Base-by-base conservation (phyloP, 768 basidiomycete genomes). In the Kwoniella sp. region DNA sequence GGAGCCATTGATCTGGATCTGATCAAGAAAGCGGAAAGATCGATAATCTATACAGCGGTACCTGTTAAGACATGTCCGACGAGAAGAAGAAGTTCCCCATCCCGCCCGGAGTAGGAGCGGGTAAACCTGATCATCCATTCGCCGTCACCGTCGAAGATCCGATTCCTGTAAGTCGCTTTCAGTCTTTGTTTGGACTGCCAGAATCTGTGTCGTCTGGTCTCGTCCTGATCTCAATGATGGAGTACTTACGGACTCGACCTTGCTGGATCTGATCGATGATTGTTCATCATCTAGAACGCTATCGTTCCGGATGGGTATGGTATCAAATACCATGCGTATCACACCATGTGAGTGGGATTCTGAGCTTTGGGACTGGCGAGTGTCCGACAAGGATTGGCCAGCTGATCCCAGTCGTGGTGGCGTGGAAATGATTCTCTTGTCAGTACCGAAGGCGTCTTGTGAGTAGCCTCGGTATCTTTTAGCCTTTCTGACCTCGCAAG, bases 291-390 rank as follows among this genome's bases (percentile, higher is more conserved):
- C 28, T 28, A 77, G 73, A 78, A 78, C 45, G 72, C 76, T 1
- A 75, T 78, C 48, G 71, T 78, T 4, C 76, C 76, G 11, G 76
- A 78, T 55, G 74, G 76, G 2, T 78, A 78, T 54, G 76, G 76
- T 17, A 75, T 78, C 64, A 78, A 78, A 48, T 78, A 78, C 67
- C 76, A 78, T 54, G 76, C 76, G 0, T 78, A 78, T 62, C 76
- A 78, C 57, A 78, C 76, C 2, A 78, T 78, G 74, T 76, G 41
- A 70, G 74, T 69, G 15, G 28, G 5, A 2, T 29, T 23, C 13
- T n/a, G n/a, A n/a, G n/a, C n/a, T n/a, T n/a, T n/a, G n/a, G n/a
- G n/a, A n/a, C n/a, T n/a, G n/a, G n/a, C n/a, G n/a, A 30, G 4
- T 7, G 20, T 2, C 23, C 47, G 12, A 50, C 28, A 11, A n/a